Base-by-base conservation (phyloP, 2,329 filamentous ascomycete genomes). In the Alternaria tenuissima region DNA sequence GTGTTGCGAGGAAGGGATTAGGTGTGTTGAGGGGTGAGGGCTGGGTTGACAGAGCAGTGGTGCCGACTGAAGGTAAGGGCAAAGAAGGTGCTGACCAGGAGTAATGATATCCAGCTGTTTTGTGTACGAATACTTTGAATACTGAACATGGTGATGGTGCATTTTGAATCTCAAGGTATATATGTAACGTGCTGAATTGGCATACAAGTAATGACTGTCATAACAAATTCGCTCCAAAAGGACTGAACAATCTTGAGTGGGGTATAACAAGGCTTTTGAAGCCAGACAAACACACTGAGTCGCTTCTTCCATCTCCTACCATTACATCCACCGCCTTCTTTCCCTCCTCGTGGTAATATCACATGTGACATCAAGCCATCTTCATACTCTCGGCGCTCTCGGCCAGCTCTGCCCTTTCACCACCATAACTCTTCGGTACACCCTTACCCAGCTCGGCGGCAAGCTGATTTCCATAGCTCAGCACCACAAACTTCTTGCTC, bases 341-440 rank as follows among this genome's bases (percentile, higher is more conserved):
- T 16, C 44, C 43, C 54, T 36, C 20, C 42, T 43, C 52, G 28
- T 28, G n/a, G 5, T n/a, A 52, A 4, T 7, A 38, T 34, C 30
- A 12, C n/a, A 26, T 24, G 28, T 30, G 9, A 7, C 26, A 47
- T 56, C 58, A 68, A 12, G 46, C 59, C 55, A 82, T 76, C 52
- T 75, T 78, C 63, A 81, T 74, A 44, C 76, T 83, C 78, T 76
- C 78, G 51, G 49, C 81, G 18, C 76, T 68, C 26, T 80, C 82
- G 52, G 80, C 78, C 59, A 89, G 73, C n/a, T 80, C 77, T 3
- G 76, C 75, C 7, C 87, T 90, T 69, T 89, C 88, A 26, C 94
- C 94, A 57, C 94, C 94, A 74, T 97, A 97, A 62, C 86, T 87
- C 66, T 85, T 84, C 2, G 93, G 93, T 49, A 97, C 81, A 46